Evolutionary conservation across 371 early-diverging fungal species (phyloP).

Genomic region (Actinomortierella ambigua): DNA sequence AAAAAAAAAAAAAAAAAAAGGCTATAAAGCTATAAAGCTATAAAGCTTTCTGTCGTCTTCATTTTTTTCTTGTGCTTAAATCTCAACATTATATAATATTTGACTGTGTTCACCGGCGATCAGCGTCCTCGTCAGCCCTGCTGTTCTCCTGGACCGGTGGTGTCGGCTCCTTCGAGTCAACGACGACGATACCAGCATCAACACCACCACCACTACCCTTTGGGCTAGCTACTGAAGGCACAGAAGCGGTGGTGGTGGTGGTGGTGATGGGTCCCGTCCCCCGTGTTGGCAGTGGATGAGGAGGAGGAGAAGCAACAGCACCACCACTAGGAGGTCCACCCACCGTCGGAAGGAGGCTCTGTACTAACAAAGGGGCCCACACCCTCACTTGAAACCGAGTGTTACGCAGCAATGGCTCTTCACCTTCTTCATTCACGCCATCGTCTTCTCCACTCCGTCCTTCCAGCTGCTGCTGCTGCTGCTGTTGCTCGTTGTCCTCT

Average conservation of each 20-base stretch:
- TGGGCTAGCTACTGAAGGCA: background rate
- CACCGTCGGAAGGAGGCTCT: constrained; percentile 4
- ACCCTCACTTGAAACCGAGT: constrained; percentile 35
- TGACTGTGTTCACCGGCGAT: no score
- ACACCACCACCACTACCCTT: background rate
- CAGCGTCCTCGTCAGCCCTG: background rate
- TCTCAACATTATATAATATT: no score
- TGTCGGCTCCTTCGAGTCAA: background rate
- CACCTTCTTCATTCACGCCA: background rate
- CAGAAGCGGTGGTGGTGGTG: background rate
- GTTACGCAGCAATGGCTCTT: background rate
- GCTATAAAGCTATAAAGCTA: no score
- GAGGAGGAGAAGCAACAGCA: no score
- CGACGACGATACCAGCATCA: background rate
- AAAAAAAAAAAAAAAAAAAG: no score
- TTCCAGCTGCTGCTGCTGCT: background rate
- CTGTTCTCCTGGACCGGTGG: background rate
- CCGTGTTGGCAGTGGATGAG: no score
- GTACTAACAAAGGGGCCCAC: constrained; percentile 29
- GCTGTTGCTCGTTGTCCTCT: constrained; percentile 2
- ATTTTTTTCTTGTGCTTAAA: no score
- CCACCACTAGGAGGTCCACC: background rate
- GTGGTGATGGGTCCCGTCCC: no score
- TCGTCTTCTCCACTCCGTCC: background rate
- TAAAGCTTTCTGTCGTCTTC: no score